Evolutionary conservation across 1,284 basidiomycete genomes (phyloP).

Genomic region (Volvariella surrecta): DNA sequence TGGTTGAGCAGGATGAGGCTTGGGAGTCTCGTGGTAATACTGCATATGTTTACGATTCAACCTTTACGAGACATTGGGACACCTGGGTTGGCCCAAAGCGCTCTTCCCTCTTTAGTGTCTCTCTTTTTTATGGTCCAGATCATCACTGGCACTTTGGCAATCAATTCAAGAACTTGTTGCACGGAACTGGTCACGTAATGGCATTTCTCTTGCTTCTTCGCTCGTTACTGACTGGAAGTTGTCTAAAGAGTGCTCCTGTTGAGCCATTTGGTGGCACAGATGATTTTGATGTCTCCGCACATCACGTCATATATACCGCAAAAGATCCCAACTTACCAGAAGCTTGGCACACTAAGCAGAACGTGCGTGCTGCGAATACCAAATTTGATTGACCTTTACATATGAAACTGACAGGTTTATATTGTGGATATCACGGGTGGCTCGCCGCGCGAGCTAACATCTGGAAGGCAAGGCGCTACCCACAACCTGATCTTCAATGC

Average conservation of each 20-base stretch:
- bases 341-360: constrained; percentile 76
- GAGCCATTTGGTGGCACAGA: constrained; percentile 76
- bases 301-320: constrained; percentile 72
- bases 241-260: constrained; percentile 37
- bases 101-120: constrained; percentile 59
- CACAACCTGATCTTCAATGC: constrained; percentile 60
- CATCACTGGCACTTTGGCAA: constrained; percentile 44
- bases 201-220: neutral
- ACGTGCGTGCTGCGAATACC: constrained; percentile 33
- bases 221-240: neutral
- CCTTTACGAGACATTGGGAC: constrained; percentile 83
- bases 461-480: constrained; percentile 77
- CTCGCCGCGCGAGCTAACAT: constrained; percentile 60
- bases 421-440: constrained; percentile 46
- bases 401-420: constrained; percentile 42
- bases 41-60: constrained; percentile 73
- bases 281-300: constrained; percentile 67
- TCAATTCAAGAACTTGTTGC: constrained; percentile 51
- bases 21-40: constrained; percentile 67
- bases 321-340: constrained; percentile 70
- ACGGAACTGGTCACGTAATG: constrained; percentile 42
- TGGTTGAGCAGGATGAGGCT: constrained; percentile 57
- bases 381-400: neutral
- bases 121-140: constrained; percentile 37
- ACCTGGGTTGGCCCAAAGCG: constrained; percentile 74